These are phyloP conservation scores for Tuber calosporum DNA, from an alignment of 495 filamentous ascomycete genomes.

Conservation along the genomic window DNA sequence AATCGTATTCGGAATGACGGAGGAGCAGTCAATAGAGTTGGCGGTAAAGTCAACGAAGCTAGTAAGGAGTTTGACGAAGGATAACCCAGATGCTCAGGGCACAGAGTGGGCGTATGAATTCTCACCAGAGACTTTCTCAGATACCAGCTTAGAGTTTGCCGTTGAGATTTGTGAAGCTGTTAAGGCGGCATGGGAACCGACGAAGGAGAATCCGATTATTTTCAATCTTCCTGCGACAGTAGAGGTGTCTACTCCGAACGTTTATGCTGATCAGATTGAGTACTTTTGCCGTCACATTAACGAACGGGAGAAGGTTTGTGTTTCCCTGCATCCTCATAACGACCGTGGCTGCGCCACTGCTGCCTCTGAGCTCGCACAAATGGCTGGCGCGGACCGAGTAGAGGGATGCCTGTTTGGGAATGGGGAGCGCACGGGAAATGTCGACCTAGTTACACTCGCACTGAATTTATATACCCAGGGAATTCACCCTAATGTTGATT, in stretches of 20 bases:
- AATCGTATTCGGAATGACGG: constrained; percentile 80
- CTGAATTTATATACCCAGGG: constrained; percentile 97
- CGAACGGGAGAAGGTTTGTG: constrained; percentile 71
- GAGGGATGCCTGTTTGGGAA: constrained; percentile 95
- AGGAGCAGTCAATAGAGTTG: constrained; percentile 71
- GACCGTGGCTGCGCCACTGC: constrained; percentile 85
- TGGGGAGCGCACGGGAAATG: constrained; percentile 91
- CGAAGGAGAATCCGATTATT: constrained; percentile 75
- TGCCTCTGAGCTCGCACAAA: constrained; percentile 86
- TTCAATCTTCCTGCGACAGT: constrained; percentile 98
- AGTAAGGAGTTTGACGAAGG: constrained; percentile 87
- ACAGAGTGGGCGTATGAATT: constrained; percentile 96
- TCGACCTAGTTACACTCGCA: constrained; percentile 88
- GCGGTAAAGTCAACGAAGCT: constrained; percentile 82
- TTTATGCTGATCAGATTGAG: constrained; percentile 95
- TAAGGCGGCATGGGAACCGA: constrained; percentile 89
- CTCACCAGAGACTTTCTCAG: constrained; percentile 93
- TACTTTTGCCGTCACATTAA: constrained; percentile 81
- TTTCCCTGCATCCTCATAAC: constrained; percentile 87
- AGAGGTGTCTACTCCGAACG: constrained; percentile 90
- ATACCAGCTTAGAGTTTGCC: constrained; percentile 76
- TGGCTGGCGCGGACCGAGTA: constrained; percentile 93
- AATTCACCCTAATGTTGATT: constrained; percentile 79
- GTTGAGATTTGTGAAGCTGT: constrained; percentile 86
- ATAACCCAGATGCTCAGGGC: constrained; percentile 65